phyloP scores from a whole-genome alignment of 306 rosid species.

The Vicia villosa region DNA sequence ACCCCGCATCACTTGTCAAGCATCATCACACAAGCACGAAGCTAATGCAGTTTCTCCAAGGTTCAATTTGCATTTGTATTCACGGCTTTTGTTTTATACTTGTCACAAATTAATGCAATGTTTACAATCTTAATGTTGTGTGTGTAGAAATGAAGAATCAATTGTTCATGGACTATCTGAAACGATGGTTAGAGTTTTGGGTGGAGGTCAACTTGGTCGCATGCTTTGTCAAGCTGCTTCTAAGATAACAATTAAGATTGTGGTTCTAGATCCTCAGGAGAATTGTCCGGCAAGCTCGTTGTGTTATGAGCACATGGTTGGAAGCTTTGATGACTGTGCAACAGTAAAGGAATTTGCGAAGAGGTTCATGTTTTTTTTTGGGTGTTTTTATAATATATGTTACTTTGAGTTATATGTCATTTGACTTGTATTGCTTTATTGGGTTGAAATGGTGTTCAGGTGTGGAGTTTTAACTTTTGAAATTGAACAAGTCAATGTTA shows the following conservation, averaged over 20 bases:
- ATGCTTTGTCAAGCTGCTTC: constrained; percentile 98
- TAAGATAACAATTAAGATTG: constrained; percentile 70
- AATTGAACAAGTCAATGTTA: constrained; percentile 88
- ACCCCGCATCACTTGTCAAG: constrained; percentile 21
- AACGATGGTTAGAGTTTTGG: constrained; percentile 75
- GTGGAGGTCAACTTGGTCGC: constrained; percentile 92
- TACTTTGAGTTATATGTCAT: too few relatives aligned
- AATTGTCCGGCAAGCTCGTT: too few relatives aligned
- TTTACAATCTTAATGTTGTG: constrained; percentile 13
- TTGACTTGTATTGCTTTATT: neutral
- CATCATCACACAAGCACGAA: constrained; percentile 13
- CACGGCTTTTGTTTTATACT: neutral
- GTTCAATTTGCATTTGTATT: constrained; percentile 21
- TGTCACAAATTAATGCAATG: neutral
- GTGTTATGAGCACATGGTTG: too few relatives aligned
- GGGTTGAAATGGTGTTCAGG: constrained; percentile 49
- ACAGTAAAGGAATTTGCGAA: too few relatives aligned
- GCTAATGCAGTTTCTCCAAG: constrained; percentile 28
- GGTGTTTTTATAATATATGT: too few relatives aligned
- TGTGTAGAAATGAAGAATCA: constrained; percentile 48
- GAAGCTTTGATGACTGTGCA: too few relatives aligned
- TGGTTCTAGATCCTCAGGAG: constrained; percentile 83
- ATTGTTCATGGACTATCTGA: constrained; percentile 64
- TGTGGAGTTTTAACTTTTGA: constrained; percentile 87
- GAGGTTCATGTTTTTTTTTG: too few relatives aligned